phyloP scores from a whole-genome alignment of 2,329 filamentous ascomycete species.

The Elsinoe arachidis region DNA sequence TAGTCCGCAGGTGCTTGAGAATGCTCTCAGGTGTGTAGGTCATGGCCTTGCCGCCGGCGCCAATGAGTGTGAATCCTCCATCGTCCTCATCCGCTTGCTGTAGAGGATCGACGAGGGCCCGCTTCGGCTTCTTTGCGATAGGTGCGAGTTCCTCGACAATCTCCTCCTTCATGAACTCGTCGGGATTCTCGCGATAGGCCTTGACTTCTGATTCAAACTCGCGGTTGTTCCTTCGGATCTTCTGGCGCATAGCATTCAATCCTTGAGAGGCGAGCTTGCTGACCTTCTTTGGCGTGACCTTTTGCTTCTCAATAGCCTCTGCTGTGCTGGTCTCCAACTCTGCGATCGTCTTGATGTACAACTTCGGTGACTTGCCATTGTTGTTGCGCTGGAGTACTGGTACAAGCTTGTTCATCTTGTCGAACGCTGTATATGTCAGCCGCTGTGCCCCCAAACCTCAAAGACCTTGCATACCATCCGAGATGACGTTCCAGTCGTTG shows the following conservation, averaged over 20 bases:
- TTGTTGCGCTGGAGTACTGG: constrained; percentile 43
- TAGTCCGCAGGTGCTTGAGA: constrained; percentile 87
- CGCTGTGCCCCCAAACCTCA: not conserved
- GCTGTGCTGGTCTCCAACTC: constrained; percentile 93
- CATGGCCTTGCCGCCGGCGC: constrained; percentile 77
- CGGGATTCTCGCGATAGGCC: constrained; percentile 75
- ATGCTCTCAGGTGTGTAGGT: constrained; percentile 96
- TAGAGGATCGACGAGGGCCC: constrained; percentile 44
- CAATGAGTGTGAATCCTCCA: constrained; percentile 81
- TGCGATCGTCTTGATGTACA: constrained; percentile 85
- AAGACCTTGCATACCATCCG: constrained; percentile 20
- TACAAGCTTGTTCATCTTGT: constrained; percentile 54
- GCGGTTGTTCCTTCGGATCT: constrained; percentile 98
- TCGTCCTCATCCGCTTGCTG: constrained; percentile 54
- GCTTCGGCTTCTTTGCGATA: constrained; percentile 42
- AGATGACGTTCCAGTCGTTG: constrained; percentile 88
- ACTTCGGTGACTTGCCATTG: constrained; percentile 72
- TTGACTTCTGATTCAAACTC: constrained; percentile 85
- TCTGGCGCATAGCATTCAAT: constrained; percentile 94
- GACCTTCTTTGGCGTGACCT: constrained; percentile 96
- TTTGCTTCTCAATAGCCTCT: constrained; percentile 90
- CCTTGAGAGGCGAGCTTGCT: constrained; percentile 90
- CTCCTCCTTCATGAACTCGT: constrained; percentile 77
- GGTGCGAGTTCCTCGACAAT: constrained; percentile 59
- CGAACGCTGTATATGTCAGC: constrained; percentile 29